Percentiles rank a stretch among this genome's conserved stretches.
phyloP scores from a whole-genome alignment of 805 yeast species.

The Nakazawaea siamensis region DNA sequence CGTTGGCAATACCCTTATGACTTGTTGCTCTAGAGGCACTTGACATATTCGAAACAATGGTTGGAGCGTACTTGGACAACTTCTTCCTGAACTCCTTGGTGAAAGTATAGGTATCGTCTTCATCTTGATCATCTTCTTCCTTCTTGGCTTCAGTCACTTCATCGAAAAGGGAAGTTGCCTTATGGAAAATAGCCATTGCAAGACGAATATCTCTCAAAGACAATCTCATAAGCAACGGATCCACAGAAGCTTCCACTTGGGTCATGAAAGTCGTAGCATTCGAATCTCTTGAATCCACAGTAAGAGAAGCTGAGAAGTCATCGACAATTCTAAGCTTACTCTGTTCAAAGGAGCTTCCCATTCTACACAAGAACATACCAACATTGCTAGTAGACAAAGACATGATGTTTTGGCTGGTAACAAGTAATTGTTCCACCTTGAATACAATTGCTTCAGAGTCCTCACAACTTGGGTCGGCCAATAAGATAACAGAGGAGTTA shows the following conservation, averaged over 20 bases:
- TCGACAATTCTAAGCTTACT: constrained; percentile 69
- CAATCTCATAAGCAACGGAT: constrained; percentile 72
- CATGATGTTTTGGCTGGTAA: constrained; percentile 59
- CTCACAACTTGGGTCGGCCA: constrained; percentile 67
- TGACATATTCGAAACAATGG: constrained; percentile 46
- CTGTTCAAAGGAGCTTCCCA: constrained; percentile 60
- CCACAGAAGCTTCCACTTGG: constrained; percentile 60
- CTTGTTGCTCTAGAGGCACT: constrained; percentile 15
- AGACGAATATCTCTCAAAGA: constrained; percentile 82
- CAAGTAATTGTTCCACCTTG: constrained; percentile 69
- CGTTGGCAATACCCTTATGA: constrained; percentile 8
- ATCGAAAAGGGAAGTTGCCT: constrained; percentile 50
- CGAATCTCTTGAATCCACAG: constrained; percentile 66
- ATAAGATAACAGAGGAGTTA: constrained; percentile 66
- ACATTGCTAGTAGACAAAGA: constrained; percentile 67
- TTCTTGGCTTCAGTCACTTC: constrained; percentile 11
- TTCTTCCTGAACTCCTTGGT: constrained; percentile 58
- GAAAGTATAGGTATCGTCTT: constrained; percentile 23
- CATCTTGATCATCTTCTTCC: constrained; percentile 11
- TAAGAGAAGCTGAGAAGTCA: constrained; percentile 75
- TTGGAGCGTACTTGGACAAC: constrained; percentile 61
- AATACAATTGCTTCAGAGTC: constrained; percentile 86
- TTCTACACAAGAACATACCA: constrained; percentile 78
- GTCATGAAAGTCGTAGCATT: constrained; percentile 51
- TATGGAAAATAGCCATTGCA: constrained; percentile 66